Base-by-base conservation (phyloP, 305 asterid genomes). In the Rubia tinctorum region DNA sequence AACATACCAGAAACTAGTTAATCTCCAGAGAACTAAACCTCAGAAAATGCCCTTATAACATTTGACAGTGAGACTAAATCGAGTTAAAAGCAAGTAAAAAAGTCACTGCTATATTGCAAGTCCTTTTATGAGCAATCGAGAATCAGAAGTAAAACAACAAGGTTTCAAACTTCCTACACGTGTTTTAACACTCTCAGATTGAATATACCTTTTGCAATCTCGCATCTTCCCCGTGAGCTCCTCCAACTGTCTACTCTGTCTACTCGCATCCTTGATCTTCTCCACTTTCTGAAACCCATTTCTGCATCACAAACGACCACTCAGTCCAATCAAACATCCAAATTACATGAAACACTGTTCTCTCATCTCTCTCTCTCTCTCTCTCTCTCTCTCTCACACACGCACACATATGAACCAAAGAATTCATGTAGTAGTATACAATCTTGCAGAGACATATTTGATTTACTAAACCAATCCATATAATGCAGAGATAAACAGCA, bases 221-320 rank as follows among this genome's bases (percentile, higher is more conserved):
- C 98, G 97, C 99, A 94, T 90, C 88, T 94, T 90, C 44, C 76
- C 98, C 0, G 98, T 90, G 75, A 90, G 96, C 87, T 94, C 99
- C 86, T 94, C 99, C 88, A 94, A 85, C 87, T 90, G 97, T 85
- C 97, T 84, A 82, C 96, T 92, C 86, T 80, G 90, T 84, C 99
- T 83, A 80, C 77, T 94, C 75, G 96, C 73, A 75, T 94, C 99
- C 85, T 91, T 94, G 77, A 94, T 87, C 76, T 92, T 94, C 82
- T 94, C 99, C 91, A 94, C 70, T 77, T 94, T 94, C 86, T 94
- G 99, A 79, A 94, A 94, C 39, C 98, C 99, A 94, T 92, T 94
- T 80, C 99, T 92, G 80, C 75, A 83, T 12, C 51, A 66, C 13
- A 71, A 78, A 18, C 9, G 6, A 68, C 14, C 69, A 77, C 53